A percentile compares a stretch with the other conserved stretches of the same genome.
These are phyloP conservation scores for Leptographium wingfieldii DNA, from an alignment of 2,329 filamentous ascomycete species.

Conservation along the genomic window DNA sequence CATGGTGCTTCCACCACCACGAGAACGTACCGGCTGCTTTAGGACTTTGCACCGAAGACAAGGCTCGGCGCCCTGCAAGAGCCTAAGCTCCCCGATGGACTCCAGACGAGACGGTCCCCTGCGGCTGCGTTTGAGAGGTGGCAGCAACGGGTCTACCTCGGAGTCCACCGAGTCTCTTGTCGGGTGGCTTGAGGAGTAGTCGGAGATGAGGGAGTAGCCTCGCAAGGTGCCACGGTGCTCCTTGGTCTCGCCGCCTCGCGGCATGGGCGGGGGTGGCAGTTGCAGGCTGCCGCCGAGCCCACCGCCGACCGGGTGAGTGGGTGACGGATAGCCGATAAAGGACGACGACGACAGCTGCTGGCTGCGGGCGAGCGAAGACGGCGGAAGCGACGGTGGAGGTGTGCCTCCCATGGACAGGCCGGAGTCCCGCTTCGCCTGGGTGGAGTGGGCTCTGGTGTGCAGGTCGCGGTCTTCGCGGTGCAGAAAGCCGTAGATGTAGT, in stretches of 20 bases:
- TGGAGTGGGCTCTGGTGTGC: conserved; percentile 34
- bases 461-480: conserved; percentile 37
- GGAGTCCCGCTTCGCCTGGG: conserved; percentile 30
- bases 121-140: conserved; percentile 40
- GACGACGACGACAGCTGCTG: conserved; percentile 15
- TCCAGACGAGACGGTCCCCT: conserved; percentile 40
- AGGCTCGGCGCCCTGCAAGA: conserved; percentile 32
- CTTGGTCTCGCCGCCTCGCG: conserved; percentile 10
- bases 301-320: conserved; percentile 12
- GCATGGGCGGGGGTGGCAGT: neutral
- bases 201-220: conserved; percentile 27
- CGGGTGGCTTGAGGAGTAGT: conserved; percentile 18
- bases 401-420: conserved; percentile 28
- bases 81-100: conserved; percentile 42
- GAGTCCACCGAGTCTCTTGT: conserved; percentile 30
- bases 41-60: conserved; percentile 39
- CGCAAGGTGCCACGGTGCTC: conserved; percentile 29
- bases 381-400: conserved; percentile 18
- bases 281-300: neutral
- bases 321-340: conserved; percentile 22
- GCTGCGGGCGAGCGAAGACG: conserved; percentile 19
- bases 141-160: conserved; percentile 38
- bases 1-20: neutral
- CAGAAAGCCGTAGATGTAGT: conserved; percentile 46
- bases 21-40: conserved; percentile 28